phyloP scores from a whole-genome alignment of 805 yeast genomes.

The Candida coquimbonensis region DNA sequence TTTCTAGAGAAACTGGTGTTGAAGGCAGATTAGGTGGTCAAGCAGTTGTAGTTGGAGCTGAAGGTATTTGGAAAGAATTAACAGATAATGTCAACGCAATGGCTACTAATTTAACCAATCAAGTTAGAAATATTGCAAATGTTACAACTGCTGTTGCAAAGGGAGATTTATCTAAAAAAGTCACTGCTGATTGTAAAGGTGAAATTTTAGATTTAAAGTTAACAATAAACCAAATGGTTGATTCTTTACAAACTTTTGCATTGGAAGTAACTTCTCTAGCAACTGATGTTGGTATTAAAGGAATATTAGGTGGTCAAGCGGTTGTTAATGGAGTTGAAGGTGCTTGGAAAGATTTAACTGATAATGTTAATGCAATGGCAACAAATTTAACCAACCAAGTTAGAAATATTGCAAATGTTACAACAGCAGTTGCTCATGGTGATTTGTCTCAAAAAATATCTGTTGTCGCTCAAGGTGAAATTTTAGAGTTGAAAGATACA shows the following conservation, averaged over 20 bases:
- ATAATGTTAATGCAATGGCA: slow-evolving; percentile 90
- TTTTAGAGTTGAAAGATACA: slow-evolving; percentile 75
- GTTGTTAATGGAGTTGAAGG: slow-evolving; percentile 89
- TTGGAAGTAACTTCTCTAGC: slow-evolving; percentile 85
- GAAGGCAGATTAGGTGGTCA: slow-evolving; percentile 89
- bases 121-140: slow-evolving; percentile 83
- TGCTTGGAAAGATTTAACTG: slow-evolving; percentile 83
- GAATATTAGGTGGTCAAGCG: slow-evolving; percentile 87
- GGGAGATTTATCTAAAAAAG: slow-evolving; percentile 81
- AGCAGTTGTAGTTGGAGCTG: slow-evolving; percentile 83
- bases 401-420: slow-evolving; percentile 85
- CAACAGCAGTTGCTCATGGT: slow-evolving; percentile 94
- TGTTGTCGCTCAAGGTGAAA: slow-evolving; percentile 88
- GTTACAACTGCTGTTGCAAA: slow-evolving; percentile 86
- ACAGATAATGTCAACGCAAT: slow-evolving; percentile 87
- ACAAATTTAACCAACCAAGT: slow-evolving; percentile 88
- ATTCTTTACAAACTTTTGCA: slow-evolving; percentile 79
- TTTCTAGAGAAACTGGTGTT: slow-evolving; percentile 87
- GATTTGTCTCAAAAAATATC: slow-evolving; percentile 84
- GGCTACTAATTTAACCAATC: slow-evolving; percentile 87
- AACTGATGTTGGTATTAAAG: slow-evolving; percentile 90
- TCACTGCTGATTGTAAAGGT: slow-evolving; percentile 85
- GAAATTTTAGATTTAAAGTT: slow-evolving; percentile 79
- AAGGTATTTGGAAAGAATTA: slow-evolving; percentile 85
- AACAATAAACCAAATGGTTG: slow-evolving; percentile 90